A percentile compares a stretch with the other conserved stretches of the same genome.
phyloP scores from a whole-genome alignment of 768 basidiomycete genomes.

The Gelatoporia subvermispora region DNA sequence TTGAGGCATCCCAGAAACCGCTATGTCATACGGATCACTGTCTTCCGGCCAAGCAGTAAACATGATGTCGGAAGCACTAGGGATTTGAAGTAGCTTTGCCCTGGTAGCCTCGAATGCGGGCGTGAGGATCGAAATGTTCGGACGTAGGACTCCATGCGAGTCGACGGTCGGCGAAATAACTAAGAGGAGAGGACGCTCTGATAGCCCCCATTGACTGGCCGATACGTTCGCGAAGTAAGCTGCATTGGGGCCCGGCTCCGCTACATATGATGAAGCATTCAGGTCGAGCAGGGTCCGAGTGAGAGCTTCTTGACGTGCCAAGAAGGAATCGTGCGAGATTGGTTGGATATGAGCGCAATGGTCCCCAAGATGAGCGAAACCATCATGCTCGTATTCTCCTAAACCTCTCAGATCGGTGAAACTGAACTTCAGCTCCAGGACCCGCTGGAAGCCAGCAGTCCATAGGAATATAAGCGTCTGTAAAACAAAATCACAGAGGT shows the following conservation, averaged over 20 bases:
- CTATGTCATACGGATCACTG: slow-evolving; percentile 57
- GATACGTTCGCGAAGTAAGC: slow-evolving; percentile 74
- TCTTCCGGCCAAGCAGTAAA: slow-evolving; percentile 67
- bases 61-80: slow-evolving; percentile 33
- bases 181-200: slow-evolving; percentile 75
- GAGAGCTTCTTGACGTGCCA: slow-evolving; percentile 48
- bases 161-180: slow-evolving; percentile 45
- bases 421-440: too few relatives aligned
- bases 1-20: slow-evolving; percentile 26
- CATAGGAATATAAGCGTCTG: too few relatives aligned
- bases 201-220: slow-evolving; percentile 55
- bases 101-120: slow-evolving; percentile 74
- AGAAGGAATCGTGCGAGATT: slow-evolving; percentile 42
- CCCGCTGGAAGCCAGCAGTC: too few relatives aligned
- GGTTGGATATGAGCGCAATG: slow-evolving; percentile 49
- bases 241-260: slow-evolving; percentile 73
- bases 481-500: too few relatives aligned
- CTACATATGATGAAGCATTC: slow-evolving; percentile 65
- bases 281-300: slow-evolving; percentile 44
- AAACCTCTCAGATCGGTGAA: too few relatives aligned
- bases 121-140: slow-evolving; percentile 57
- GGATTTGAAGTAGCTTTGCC: slow-evolving; percentile 55
- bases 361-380: slow-evolving; percentile 24
- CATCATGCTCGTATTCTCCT: not conserved
- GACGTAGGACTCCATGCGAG: slow-evolving; percentile 20